A percentile compares a stretch with the other conserved stretches of the same genome.
Evolutionary conservation across 2,329 filamentous ascomycete species (phyloP).

Genomic region (Sordariomycetes sp.): DNA sequence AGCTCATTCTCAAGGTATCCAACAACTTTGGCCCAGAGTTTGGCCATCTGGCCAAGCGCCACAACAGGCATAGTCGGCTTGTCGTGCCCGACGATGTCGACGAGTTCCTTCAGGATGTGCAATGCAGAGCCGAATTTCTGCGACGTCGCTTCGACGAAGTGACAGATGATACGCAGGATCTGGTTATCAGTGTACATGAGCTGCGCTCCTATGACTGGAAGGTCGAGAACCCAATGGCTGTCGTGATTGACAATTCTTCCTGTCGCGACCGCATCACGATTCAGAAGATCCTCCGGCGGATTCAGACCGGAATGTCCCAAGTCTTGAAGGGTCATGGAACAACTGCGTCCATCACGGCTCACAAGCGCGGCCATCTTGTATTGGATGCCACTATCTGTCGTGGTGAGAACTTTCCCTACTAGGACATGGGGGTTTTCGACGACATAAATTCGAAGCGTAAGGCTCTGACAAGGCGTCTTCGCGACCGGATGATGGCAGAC

Average conservation of each 20-base stretch:
- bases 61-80: conserved; percentile 33
- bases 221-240: conserved; percentile 33
- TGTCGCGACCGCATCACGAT: conserved; percentile 34
- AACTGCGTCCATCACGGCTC: conserved; percentile 34
- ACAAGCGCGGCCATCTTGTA: conserved; percentile 44
- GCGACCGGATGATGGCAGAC: conserved; percentile 35
- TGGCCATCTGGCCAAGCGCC: conserved; percentile 30
- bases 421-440: background rate
- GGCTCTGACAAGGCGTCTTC: conserved; percentile 28
- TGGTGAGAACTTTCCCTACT: conserved; percentile 13
- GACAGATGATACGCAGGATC: conserved; percentile 32
- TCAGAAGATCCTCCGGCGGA: conserved; percentile 38
- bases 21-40: conserved; percentile 42
- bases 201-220: conserved; percentile 36
- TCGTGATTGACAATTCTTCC: conserved; percentile 29
- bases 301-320: conserved; percentile 40
- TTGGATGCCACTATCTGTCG: conserved; percentile 38
- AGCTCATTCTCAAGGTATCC: conserved; percentile 33
- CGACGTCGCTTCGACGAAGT: conserved; percentile 31
- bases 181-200: conserved; percentile 37
- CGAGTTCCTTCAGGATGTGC: conserved; percentile 30
- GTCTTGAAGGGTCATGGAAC: conserved; percentile 36
- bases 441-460: conserved; percentile 18
- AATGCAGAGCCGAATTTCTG: conserved; percentile 23
- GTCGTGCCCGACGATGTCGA: conserved; percentile 30